These are phyloP conservation scores for Cucurbita pepo DNA, from an alignment of 306 rosid genomes.

Conservation along the genomic window DNA sequence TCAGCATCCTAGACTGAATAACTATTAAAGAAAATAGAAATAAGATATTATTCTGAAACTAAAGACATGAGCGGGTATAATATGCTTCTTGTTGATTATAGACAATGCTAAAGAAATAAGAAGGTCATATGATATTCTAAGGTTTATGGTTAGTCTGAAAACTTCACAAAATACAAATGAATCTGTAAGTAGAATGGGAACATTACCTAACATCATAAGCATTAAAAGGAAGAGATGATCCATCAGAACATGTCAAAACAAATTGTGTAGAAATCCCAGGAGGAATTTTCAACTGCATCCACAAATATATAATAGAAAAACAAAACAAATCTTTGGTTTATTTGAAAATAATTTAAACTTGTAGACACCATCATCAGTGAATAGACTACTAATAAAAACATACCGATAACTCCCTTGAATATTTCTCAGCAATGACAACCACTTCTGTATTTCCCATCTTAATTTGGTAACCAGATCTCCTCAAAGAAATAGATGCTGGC, in stretches of 20 bases:
- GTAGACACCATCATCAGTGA: neutral
- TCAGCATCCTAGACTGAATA: slow-evolving; percentile 1
- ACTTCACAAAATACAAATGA: neutral
- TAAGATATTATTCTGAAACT: neutral
- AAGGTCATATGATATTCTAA: neutral
- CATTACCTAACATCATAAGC: slow-evolving; percentile 52
- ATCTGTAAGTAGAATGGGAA: neutral
- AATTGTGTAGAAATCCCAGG: slow-evolving; percentile 60
- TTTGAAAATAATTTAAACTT: slow-evolving; percentile 4
- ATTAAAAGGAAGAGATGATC: slow-evolving; percentile 66
- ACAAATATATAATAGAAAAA: slow-evolving; percentile 1
- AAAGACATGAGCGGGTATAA: neutral
- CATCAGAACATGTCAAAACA: slow-evolving; percentile 61
- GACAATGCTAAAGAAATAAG: neutral
- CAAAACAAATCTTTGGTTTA: neutral
- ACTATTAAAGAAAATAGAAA: neutral
- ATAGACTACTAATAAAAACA: slow-evolving; percentile 1
- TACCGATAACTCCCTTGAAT: slow-evolving; percentile 83
- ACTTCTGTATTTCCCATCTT: slow-evolving; percentile 38
- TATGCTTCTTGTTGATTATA: neutral
- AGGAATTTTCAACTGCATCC: slow-evolving; percentile 79
- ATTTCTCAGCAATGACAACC: slow-evolving; percentile 41
- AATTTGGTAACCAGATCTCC: slow-evolving; percentile 64
- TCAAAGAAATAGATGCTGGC: slow-evolving; percentile 45
- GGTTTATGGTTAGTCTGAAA: neutral